Percentiles rank a stretch among this genome's conserved stretches.
These are phyloP conservation scores for Eutypa lata DNA, from an alignment of 2,329 filamentous ascomycete species.

Conservation along the genomic window DNA sequence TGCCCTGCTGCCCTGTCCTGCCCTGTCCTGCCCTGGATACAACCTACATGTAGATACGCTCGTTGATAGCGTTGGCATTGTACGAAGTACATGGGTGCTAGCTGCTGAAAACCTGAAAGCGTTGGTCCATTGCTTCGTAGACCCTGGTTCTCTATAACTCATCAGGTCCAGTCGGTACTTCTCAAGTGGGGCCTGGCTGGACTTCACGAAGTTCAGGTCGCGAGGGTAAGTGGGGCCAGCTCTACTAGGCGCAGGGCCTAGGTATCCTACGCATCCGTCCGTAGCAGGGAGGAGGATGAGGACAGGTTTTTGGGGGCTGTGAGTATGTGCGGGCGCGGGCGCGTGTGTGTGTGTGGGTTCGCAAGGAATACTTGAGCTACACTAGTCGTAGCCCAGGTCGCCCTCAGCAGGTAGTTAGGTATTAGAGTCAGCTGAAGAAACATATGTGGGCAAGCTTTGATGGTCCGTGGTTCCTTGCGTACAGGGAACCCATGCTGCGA, in stretches of 20 bases:
- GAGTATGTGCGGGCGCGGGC: neutral
- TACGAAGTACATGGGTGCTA: neutral
- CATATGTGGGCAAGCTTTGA: neutral
- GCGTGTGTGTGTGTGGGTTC: neutral
- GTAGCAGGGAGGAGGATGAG: neutral
- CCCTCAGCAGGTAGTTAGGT: neutral
- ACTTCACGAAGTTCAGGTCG: neutral
- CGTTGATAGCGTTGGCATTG: neutral
- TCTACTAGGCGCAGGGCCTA: neutral
- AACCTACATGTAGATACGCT: neutral
- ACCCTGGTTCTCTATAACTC: no score
- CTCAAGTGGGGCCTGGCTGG: neutral
- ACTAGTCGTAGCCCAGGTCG: neutral
- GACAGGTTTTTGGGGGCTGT: neutral
- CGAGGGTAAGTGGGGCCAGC: neutral
- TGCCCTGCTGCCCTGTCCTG: no score
- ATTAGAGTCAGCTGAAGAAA: neutral
- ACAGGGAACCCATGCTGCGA: neutral
- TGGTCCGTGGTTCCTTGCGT: neutral
- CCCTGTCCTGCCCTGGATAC: no score
- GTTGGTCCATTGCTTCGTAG: neutral
- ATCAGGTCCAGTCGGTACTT: neutral
- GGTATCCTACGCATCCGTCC: neutral
- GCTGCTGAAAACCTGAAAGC: neutral
- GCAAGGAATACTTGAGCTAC: neutral